Percentiles rank a stretch among this genome's conserved stretches.
Evolutionary conservation across 75 land plant species (phyloP).

Genomic region (Larix kaempferi): DNA sequence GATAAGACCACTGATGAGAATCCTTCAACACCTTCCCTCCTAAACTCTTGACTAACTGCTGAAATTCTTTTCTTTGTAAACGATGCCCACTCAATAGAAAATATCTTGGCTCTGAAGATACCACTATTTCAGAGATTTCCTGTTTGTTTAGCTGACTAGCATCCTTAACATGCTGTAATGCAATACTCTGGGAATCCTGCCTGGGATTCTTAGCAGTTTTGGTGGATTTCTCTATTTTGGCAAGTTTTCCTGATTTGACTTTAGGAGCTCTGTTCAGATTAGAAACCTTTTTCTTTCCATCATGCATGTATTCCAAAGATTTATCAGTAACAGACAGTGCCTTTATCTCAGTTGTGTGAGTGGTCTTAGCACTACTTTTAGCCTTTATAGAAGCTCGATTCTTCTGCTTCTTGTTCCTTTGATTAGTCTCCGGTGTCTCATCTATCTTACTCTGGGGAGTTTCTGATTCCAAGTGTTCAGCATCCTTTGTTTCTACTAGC

Average conservation of each 20-base stretch:
- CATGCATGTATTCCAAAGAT: constrained; percentile 3
- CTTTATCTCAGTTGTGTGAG: not conserved
- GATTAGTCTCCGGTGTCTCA: not conserved
- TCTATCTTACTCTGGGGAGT: not conserved
- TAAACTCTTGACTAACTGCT: constrained; percentile 42
- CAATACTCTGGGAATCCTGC: constrained; percentile 5
- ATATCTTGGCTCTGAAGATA: constrained; percentile 21
- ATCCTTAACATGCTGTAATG: not conserved
- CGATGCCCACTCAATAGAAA: constrained; percentile 78
- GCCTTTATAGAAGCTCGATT: not conserved
- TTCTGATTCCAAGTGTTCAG: not conserved
- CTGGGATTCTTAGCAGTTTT: not conserved
- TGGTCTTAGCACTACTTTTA: not conserved
- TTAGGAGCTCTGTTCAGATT: not conserved
- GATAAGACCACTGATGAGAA: constrained; percentile 82
- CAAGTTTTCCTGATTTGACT: not conserved
- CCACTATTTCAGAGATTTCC: not conserved
- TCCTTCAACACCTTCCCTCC: constrained; percentile 66
- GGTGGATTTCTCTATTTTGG: not conserved
- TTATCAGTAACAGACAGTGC: not conserved
- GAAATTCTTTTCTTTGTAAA: constrained; percentile 63
- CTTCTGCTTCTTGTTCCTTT: not conserved
- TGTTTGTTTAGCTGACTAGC: not conserved
- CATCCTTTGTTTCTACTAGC: not conserved
- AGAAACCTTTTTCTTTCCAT: constrained; percentile 39